Percentiles rank a stretch among this genome's conserved stretches.
These are phyloP conservation scores for Zea luxurians DNA, from an alignment of 176 grass and related monocot species.

Conservation along the genomic window DNA sequence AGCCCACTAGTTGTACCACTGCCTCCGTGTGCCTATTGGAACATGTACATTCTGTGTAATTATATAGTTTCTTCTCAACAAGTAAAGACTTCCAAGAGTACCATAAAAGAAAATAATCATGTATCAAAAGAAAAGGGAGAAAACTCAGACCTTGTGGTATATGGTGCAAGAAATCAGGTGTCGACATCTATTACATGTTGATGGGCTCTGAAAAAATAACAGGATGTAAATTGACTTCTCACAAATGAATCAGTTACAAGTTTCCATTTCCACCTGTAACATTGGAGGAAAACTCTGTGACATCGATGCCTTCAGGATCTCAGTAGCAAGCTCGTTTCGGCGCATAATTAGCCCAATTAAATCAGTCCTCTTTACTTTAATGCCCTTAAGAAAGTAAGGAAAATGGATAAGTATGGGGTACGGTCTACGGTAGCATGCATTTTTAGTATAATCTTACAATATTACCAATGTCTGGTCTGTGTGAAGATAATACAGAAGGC, in stretches of 20 bases:
- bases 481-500: constrained; percentile 94
- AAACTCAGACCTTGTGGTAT: constrained; percentile 77
- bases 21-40: constrained; percentile 79
- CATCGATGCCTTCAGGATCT: constrained; percentile 82
- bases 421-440: constrained; percentile 17
- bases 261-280: constrained; percentile 58
- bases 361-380: constrained; percentile 83
- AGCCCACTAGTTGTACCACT: constrained; percentile 73
- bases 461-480: constrained; percentile 88
- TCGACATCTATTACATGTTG: constrained; percentile 75
- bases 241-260: constrained; percentile 19
- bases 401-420: constrained; percentile 33
- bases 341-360: constrained; percentile 92
- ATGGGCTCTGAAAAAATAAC: constrained; percentile 55
- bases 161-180: constrained; percentile 78
- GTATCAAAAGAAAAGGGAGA: not conserved
- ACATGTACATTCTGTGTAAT: constrained; percentile 14
- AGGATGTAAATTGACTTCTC: constrained; percentile 25
- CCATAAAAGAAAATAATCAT: constrained; percentile 14
- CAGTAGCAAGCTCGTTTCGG: constrained; percentile 89
- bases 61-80: not conserved
- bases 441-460: constrained; percentile 32
- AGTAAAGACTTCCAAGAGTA: constrained; percentile 6
- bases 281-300: constrained; percentile 76
- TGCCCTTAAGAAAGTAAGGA: constrained; percentile 59